These are phyloP conservation scores for Ganoderma leucocontextum DNA, from an alignment of 1,284 basidiomycete species.

Conservation along the genomic window DNA sequence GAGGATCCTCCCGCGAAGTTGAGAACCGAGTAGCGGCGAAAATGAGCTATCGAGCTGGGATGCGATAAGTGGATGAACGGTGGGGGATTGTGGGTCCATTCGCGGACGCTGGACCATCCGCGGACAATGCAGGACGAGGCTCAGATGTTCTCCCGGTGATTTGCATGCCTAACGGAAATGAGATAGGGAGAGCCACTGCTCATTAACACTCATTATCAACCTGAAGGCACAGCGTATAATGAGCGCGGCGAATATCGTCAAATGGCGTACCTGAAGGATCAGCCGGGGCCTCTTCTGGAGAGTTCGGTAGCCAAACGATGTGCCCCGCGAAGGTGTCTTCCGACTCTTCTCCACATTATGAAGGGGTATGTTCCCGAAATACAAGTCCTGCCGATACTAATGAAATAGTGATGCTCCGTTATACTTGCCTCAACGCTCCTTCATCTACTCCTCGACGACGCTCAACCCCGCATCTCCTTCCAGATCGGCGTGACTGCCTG, in stretches of 20 bases:
- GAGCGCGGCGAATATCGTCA: background rate
- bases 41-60: conserved; percentile 9
- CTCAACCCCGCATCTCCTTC: conserved; percentile 49
- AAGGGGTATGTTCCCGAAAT: conserved; percentile 11
- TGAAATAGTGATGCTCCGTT: background rate
- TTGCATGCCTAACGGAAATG: background rate
- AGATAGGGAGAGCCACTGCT: background rate
- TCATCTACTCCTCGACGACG: background rate
- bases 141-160: background rate
- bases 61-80: background rate
- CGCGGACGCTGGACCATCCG: background rate
- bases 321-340: background rate
- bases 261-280: conserved; percentile 3
- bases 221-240: background rate
- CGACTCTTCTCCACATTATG: conserved; percentile 8
- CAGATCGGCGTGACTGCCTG: conserved; percentile 69
- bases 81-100: conserved; percentile 22
- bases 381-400: conserved; percentile 9
- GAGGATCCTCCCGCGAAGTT: background rate
- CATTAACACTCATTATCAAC: background rate
- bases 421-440: conserved; percentile 8
- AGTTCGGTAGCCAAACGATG: background rate
- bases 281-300: background rate
- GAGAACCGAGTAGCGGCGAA: conserved; percentile 6
- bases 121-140: background rate